These are phyloP conservation scores for Asterionellopsis glacialis DNA, from an alignment of 108 stramenopile species.

Conservation along the genomic window DNA sequence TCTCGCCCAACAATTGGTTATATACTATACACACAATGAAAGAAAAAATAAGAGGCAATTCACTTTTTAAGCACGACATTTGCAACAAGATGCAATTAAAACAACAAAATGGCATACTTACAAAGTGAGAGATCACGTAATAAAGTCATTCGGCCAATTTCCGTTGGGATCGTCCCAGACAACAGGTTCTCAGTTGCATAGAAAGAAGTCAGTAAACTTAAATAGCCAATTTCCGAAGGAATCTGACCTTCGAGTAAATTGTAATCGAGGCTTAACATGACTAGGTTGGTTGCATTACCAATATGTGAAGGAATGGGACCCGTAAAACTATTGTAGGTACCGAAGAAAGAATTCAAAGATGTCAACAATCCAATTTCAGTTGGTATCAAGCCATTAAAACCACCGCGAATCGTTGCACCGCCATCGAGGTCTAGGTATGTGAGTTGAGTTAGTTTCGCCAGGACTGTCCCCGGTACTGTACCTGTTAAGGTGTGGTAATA, in stretches of 20 bases:
- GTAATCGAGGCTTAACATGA: background rate
- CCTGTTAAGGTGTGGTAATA: background rate
- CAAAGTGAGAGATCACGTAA: too few species aligned
- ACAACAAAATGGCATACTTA: too few species aligned
- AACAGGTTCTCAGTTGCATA: background rate
- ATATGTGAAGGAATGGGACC: conserved; percentile 20
- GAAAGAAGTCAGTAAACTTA: background rate
- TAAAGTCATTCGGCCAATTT: background rate
- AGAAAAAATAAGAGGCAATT: too few species aligned
- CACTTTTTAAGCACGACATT: too few species aligned
- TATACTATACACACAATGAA: too few species aligned
- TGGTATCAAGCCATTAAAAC: too few species aligned
- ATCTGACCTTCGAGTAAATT: background rate
- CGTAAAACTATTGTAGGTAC: conserved; percentile 35
- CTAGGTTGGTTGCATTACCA: background rate
- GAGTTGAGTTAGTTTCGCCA: too few species aligned
- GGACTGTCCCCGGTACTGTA: background rate
- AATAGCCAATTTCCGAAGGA: background rate
- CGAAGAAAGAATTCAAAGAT: too few species aligned
- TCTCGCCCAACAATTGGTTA: too few species aligned
- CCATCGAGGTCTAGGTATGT: too few species aligned
- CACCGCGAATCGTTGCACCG: conserved; percentile 20
- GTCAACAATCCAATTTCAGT: too few species aligned
- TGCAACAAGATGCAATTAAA: too few species aligned
- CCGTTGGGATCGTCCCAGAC: background rate